Evolutionary conservation across 2,329 filamentous ascomycete species (phyloP).

Genomic region (Celoporthe dispersa): DNA sequence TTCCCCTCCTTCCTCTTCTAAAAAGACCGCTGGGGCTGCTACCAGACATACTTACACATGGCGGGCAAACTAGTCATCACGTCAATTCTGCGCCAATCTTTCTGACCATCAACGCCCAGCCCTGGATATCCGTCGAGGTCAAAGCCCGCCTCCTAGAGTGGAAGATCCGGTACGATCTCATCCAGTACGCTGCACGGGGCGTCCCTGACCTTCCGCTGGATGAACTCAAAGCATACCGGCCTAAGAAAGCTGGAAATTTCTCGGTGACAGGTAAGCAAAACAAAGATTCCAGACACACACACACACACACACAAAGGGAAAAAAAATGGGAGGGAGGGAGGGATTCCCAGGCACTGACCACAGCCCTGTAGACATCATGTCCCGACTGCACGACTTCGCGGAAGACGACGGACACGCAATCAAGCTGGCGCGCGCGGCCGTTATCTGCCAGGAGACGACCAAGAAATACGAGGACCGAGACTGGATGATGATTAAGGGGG

Average conservation of each 20-base stretch:
- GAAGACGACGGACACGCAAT: conserved; percentile 81
- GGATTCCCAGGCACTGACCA: neutral
- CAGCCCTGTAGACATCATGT: conserved; percentile 35
- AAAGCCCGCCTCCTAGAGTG: conserved; percentile 78
- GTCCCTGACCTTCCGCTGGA: conserved; percentile 63
- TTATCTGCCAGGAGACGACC: conserved; percentile 62
- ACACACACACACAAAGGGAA: no score
- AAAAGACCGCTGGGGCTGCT: neutral
- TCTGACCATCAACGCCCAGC: conserved; percentile 63
- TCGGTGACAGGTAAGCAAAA: conserved; percentile 48
- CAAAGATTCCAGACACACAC: no score
- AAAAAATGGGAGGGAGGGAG: neutral
- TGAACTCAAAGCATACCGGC: conserved; percentile 63
- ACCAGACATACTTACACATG: conserved; percentile 31
- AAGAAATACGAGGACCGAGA: conserved; percentile 48
- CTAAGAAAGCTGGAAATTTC: conserved; percentile 45
- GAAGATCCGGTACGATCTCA: conserved; percentile 77
- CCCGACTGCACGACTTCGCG: conserved; percentile 48
- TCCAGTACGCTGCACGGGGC: conserved; percentile 73
- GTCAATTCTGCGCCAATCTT: conserved; percentile 77
- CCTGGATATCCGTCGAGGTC: conserved; percentile 62
- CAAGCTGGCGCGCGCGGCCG: conserved; percentile 75
- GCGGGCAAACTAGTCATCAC: conserved; percentile 64
- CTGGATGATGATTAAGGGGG: conserved; percentile 58
- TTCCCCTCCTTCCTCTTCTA: neutral